A percentile compares a stretch with the other conserved stretches of the same genome.
These are phyloP conservation scores for Cetradonia linearis DNA, from an alignment of 495 filamentous ascomycete species.

Conservation along the genomic window DNA sequence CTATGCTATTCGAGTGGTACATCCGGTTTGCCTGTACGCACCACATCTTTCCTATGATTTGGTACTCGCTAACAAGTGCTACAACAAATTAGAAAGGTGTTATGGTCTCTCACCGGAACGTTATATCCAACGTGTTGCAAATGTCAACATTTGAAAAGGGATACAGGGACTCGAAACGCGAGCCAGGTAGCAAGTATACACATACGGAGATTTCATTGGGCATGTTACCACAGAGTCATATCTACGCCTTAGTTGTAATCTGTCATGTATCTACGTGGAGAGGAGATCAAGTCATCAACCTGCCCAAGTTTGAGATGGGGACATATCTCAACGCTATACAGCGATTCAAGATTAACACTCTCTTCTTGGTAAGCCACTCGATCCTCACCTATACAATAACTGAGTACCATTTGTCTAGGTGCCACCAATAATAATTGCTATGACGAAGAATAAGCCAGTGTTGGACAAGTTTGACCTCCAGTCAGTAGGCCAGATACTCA, in stretches of 20 bases:
- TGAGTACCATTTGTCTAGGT: constrained; percentile 38
- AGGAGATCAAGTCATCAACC: constrained; percentile 67
- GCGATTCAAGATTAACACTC: constrained; percentile 55
- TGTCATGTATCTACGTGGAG: constrained; percentile 58
- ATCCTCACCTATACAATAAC: neutral
- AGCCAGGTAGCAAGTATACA: constrained; percentile 29
- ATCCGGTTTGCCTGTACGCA: constrained; percentile 66
- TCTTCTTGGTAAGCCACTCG: constrained; percentile 50
- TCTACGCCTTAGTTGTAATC: constrained; percentile 74
- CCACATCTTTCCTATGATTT: neutral
- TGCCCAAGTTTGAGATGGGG: constrained; percentile 75
- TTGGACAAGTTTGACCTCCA: constrained; percentile 66
- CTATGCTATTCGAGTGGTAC: constrained; percentile 87
- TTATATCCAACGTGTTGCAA: constrained; percentile 75
- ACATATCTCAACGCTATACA: constrained; percentile 57
- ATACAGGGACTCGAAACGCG: constrained; percentile 32
- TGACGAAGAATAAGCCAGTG: constrained; percentile 55
- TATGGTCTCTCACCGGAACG: constrained; percentile 83
- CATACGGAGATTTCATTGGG: constrained; percentile 57
- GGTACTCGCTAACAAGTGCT: constrained; percentile 5
- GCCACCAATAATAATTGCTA: constrained; percentile 75
- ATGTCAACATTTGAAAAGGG: constrained; percentile 45
- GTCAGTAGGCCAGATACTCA: constrained; percentile 57
- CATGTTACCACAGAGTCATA: constrained; percentile 75
- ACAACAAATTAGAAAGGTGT: constrained; percentile 64